Conservation (phyloP, 768 basidiomycete species). For the Suillus subalutaceus region DNA sequence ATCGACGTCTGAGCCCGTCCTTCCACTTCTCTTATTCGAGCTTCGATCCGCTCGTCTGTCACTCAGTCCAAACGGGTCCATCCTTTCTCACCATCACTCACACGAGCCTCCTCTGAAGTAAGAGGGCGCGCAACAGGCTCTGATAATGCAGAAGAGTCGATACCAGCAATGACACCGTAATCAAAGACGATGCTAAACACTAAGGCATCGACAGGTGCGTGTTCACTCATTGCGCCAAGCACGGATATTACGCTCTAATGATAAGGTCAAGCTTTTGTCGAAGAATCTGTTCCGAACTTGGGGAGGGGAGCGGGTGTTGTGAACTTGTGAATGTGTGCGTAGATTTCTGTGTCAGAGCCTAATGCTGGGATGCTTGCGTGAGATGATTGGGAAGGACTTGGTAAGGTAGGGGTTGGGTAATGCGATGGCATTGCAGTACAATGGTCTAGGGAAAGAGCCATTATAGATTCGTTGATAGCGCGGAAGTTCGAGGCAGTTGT, state of each 20-base stretch:
- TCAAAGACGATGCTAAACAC: conserved; percentile 89
- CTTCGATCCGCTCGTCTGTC: conserved; percentile 56
- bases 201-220: conserved; percentile 87
- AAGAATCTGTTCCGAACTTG: conserved; percentile 83
- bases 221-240: conserved; percentile 88
- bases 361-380: conserved; percentile 10
- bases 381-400: conserved; percentile 17
- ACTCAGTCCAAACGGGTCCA: conserved; percentile 80
- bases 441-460: conserved; percentile 82
- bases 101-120: conserved; percentile 7
- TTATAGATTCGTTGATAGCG: conserved; percentile 71
- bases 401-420: conserved; percentile 26
- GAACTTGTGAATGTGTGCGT: conserved; percentile 84
- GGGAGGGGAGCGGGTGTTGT: conserved; percentile 66
- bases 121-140: conserved; percentile 12
- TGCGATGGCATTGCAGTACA: conserved; percentile 43
- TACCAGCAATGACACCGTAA: conserved; percentile 72
- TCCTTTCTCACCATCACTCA: conserved; percentile 2
- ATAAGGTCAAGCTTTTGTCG: conserved; percentile 83
- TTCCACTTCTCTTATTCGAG: conserved; percentile 62
- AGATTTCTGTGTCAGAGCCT: conserved; percentile 42
- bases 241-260: conserved; percentile 83
- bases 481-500: conserved; percentile 60
- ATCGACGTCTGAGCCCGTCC: conserved; percentile 59
- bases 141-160: conserved; percentile 52